phyloP scores from a whole-genome alignment of 106 monocot genomes.

The Ottelia alismoides region DNA sequence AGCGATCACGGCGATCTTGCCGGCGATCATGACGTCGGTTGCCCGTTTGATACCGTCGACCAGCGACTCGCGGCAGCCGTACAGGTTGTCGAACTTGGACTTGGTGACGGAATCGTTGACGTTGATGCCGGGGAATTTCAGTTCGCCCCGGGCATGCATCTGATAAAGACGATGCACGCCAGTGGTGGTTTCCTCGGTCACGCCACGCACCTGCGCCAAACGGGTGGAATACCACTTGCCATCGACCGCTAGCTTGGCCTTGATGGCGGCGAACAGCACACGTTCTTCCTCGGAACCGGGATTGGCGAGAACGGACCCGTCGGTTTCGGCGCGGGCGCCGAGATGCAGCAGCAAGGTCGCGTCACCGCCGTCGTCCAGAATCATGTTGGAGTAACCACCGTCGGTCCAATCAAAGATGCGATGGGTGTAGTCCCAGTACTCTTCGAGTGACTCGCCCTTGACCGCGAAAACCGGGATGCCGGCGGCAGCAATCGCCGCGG shows the following conservation, averaged over 20 bases:
- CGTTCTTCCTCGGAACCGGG: no score
- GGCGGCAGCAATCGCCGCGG: no score
- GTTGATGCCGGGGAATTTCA: slow-evolving; percentile 29
- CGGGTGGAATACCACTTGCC: slow-evolving; percentile 36
- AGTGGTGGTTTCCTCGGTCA: slow-evolving; percentile 52
- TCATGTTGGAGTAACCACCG: no score
- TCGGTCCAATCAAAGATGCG: no score
- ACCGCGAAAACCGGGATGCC: no score
- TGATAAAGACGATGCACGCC: slow-evolving; percentile 58
- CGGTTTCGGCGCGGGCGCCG: no score
- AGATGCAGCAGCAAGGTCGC: no score
- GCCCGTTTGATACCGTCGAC: slow-evolving; percentile 68
- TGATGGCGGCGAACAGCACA: slow-evolving; percentile 38
- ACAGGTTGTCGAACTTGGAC: slow-evolving; percentile 68
- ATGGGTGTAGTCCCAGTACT: no score
- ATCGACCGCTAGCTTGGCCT: slow-evolving; percentile 33
- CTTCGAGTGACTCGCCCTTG: no score
- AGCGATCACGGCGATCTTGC: slow-evolving; percentile 52
- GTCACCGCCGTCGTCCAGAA: no score
- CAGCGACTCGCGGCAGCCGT: slow-evolving; percentile 71
- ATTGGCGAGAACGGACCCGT: no score
- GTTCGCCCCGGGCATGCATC: slow-evolving; percentile 44
- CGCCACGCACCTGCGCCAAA: slow-evolving; percentile 43
- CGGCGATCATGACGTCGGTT: slow-evolving; percentile 69
- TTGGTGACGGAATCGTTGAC: no score